Evolutionary conservation across 768 basidiomycete species (phyloP).

Genomic region (Mycena latifolia): DNA sequence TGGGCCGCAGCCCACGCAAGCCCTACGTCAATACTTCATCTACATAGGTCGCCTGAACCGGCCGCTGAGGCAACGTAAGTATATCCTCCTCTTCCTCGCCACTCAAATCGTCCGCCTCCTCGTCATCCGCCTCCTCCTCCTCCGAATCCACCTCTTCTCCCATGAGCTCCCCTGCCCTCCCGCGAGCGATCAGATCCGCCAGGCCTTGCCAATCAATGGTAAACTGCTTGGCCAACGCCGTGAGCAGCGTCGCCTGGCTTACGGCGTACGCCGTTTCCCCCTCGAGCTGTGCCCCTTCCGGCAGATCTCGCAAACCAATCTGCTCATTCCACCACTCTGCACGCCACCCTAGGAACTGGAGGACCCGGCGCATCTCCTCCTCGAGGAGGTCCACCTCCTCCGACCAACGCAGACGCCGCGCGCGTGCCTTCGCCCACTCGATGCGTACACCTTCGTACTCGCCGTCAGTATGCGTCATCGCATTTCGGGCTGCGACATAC

Average conservation of each 20-base stretch:
- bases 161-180: no score
- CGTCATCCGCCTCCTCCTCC: no score
- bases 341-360: neutral
- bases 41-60: no score
- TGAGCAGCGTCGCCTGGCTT: neutral
- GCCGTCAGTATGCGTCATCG: neutral
- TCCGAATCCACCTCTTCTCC: no score
- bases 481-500: no score
- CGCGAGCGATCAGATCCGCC: no score
- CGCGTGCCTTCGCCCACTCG: slow-evolving; percentile 41
- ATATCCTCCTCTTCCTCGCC: no score
- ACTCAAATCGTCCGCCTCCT: no score
- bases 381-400: slow-evolving; percentile 34
- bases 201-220: neutral
- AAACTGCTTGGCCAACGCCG: neutral
- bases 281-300: neutral
- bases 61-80: no score
- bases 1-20: no score
- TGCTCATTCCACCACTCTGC: neutral
- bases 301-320: neutral
- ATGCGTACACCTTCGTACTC: slow-evolving; percentile 28
- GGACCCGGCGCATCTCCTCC: neutral
- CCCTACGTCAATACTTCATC: no score
- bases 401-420: slow-evolving; percentile 36
- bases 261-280: neutral